Evolutionary conservation across 2,329 filamentous ascomycete genomes (phyloP), one percentile per base, ranked within the genome.

Genomic region (Colletotrichum godetiae): DNA sequence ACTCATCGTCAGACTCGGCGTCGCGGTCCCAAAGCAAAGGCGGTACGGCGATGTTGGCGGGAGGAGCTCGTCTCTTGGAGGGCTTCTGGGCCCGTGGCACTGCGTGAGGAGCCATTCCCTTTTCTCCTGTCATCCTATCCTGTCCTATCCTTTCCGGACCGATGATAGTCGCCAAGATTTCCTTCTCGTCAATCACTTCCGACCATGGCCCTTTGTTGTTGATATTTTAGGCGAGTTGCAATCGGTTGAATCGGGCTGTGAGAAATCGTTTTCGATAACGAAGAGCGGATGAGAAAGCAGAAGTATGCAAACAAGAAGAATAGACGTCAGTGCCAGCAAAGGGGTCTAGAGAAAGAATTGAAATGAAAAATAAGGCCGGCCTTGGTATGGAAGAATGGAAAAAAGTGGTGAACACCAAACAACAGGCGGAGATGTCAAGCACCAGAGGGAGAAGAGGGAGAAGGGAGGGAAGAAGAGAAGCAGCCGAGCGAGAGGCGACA

Each of bases 291-390:
- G 4, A 68, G 24, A 22, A 31, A 11, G 15, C 58, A 49, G 13
- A 67, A 65, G 55, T 8, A 58, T 58, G 69, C 35, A 29, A 57
- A 59, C 33, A 37, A 27, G 58, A 53, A 22, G 59, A 60, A 63
- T 68, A 73, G 73, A 72, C 69, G 24, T 35, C 53, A 57, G 62
- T 73, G 70, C 70, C 70, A 73, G 70, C 70, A 73, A 67, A 62
- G 46, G 37, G 49, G 69, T 74, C 59, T 74, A 68, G 59, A 61
- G 52, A 68, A 58, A 68, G 64, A 73, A 73, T 65, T 46, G 64
- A 73, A 73, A 62, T 49, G 42, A 52, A 53, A 55, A 75, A 27
- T 65, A 75, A 75, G 73, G 73, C 73, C 73, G 73, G 70, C 73
- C 70, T 75, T 75, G 73, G 66, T 65, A 67, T 62, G 66, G 65